Evolutionary conservation across 176 grass and related monocot species (phyloP).

Genomic region (Sorghum bicolor): Sorghum_bicolor_NCBIv3 NC_012870.2:68188501-68189000

Average conservation of each 20-base stretch:
- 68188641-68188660: not conserved
- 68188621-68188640: not conserved
- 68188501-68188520: not conserved
- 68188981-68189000: not conserved
- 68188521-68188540: not conserved
- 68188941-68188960: not conserved
- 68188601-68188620: not conserved
- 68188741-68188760: constrained; percentile 63
- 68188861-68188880: not conserved
- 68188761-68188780: constrained; percentile 69
- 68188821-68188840: constrained; percentile 72
- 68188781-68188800: constrained; percentile 70
- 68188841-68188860: not conserved
- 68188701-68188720: constrained; percentile 28
- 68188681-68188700: constrained; percentile 34
- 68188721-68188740: constrained; percentile 53
- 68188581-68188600: not conserved
- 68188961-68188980: not conserved
- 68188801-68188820: constrained; percentile 71
- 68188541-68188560: not conserved
- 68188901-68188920: not conserved
- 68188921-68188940: not conserved
- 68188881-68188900: not conserved
- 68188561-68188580: not conserved
- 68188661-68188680: not conserved